These are phyloP conservation scores for Remersonia thermophila DNA, from an alignment of 2,329 filamentous ascomycete species.

Conservation along the genomic window DNA sequence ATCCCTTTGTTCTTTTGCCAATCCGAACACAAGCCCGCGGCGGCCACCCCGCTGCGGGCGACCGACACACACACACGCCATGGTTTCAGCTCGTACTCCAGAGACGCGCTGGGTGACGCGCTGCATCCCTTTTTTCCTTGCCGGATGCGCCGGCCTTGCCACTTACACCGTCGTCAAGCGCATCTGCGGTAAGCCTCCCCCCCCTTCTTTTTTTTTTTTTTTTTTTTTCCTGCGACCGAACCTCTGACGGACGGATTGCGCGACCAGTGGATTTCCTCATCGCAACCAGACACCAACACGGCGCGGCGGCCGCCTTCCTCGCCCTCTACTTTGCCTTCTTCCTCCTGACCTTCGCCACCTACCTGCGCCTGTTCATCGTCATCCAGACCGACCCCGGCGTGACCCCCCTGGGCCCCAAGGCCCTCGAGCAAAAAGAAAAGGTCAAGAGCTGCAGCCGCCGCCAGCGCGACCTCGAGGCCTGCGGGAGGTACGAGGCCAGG, in stretches of 20 bases:
- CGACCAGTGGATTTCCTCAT: constrained; percentile 59
- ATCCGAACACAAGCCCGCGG: constrained; percentile 1
- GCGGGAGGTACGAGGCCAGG: constrained; percentile 9
- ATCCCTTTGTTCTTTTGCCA: not conserved
- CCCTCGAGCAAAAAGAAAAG: constrained; percentile 12
- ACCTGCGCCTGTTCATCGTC: constrained; percentile 56
- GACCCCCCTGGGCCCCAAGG: constrained; percentile 47
- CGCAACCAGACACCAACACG: constrained; percentile 30
- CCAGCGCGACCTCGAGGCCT: constrained; percentile 16
- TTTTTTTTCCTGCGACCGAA: no score
- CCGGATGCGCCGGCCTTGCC: constrained; percentile 53
- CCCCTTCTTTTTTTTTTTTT: no score
- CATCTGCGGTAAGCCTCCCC: constrained; percentile 48
- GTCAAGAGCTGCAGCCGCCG: constrained; percentile 6
- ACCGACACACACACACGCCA: constrained; percentile 5
- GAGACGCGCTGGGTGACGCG: constrained; percentile 39
- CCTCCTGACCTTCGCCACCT: constrained; percentile 51
- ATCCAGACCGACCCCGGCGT: constrained; percentile 63
- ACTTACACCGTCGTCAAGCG: constrained; percentile 59
- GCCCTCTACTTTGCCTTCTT: constrained; percentile 63
- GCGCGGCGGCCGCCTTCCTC: constrained; percentile 56
- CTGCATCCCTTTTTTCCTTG: constrained; percentile 57
- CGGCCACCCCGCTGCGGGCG: not conserved
- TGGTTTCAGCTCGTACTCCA: constrained; percentile 15
- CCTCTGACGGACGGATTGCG: constrained; percentile 1